phyloP scores from a whole-genome alignment of 805 yeast genomes.

The Candida sphagnicola region DNA sequence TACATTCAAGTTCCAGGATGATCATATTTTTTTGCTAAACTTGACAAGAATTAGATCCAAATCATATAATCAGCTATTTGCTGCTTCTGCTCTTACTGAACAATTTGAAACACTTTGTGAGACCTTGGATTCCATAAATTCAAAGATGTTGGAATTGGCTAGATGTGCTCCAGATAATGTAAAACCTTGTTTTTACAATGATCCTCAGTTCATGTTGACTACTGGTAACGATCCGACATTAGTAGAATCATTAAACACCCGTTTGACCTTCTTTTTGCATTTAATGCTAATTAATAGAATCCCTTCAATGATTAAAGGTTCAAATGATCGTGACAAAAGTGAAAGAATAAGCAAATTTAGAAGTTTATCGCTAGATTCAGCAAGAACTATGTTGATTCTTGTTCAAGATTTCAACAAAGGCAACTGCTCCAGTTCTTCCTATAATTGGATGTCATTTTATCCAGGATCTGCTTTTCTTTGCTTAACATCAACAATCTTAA shows the following conservation, averaged over 20 bases:
- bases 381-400: slow-evolving; percentile 32
- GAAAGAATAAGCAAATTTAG: slow-evolving; percentile 20
- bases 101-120: slow-evolving; percentile 16
- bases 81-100: slow-evolving; percentile 21
- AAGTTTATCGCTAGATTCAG: slow-evolving; percentile 28
- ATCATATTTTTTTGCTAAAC: slow-evolving; percentile 1
- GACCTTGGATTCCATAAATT: slow-evolving; percentile 23
- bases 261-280: slow-evolving; percentile 31
- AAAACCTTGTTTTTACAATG: slow-evolving; percentile 30
- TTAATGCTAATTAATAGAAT: slow-evolving; percentile 34
- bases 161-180: slow-evolving; percentile 13
- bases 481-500: slow-evolving; percentile 26
- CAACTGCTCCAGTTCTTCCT: slow-evolving; percentile 18
- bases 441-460: slow-evolving; percentile 29
- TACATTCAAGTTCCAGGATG: not conserved
- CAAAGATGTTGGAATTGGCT: slow-evolving; percentile 23
- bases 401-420: slow-evolving; percentile 17
- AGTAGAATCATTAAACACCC: slow-evolving; percentile 18
- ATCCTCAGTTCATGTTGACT: slow-evolving; percentile 24
- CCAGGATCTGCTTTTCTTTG: slow-evolving; percentile 30
- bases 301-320: slow-evolving; percentile 18
- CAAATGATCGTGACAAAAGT: slow-evolving; percentile 11
- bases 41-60: slow-evolving; percentile 26
- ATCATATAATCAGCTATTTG: slow-evolving; percentile 28
- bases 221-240: not conserved